Percentiles rank a stretch among this genome's conserved stretches.
These are phyloP conservation scores for Symmetrospora coprosmae DNA, from an alignment of 768 basidiomycete genomes.

Conservation along the genomic window DNA sequence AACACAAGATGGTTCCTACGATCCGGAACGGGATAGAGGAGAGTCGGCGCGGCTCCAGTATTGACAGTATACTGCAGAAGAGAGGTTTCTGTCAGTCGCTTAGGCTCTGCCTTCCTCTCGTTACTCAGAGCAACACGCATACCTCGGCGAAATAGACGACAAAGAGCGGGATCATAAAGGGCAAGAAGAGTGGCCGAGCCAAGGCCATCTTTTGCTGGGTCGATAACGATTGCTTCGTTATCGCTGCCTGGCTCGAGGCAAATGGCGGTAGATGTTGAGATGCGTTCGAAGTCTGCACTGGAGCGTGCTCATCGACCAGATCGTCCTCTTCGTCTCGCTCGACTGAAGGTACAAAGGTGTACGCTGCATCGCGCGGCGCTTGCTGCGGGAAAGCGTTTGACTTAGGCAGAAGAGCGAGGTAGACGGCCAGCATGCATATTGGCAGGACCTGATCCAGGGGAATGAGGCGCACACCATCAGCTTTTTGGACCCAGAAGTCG, in stretches of 20 bases:
- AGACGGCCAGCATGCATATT: conserved; percentile 59
- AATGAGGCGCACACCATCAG: background rate
- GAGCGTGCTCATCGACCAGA: conserved; percentile 35
- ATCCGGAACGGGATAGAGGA: conserved; percentile 71
- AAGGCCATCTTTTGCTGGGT: conserved; percentile 63
- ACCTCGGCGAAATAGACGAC: conserved; percentile 53
- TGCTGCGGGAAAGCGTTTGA: conserved; percentile 4
- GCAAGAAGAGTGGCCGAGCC: conserved; percentile 59
- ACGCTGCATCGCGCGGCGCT: background rate
- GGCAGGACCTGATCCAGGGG: conserved; percentile 53
- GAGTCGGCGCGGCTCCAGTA: conserved; percentile 79
- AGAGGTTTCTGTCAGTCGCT: too few species aligned
- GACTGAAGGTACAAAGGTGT: background rate
- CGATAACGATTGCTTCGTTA: conserved; percentile 39
- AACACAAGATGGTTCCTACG: conserved; percentile 49
- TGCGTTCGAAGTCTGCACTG: background rate
- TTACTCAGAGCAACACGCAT: too few species aligned
- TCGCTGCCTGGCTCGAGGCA: too few species aligned
- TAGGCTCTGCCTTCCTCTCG: too few species aligned
- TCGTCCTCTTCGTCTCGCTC: conserved; percentile 38
- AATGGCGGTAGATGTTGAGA: too few species aligned
- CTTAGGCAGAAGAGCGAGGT: conserved; percentile 59
- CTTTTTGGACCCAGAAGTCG: background rate
- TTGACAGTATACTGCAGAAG: conserved; percentile 80
- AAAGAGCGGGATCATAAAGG: conserved; percentile 78